Percentiles rank a stretch among this genome's conserved stretches.
Conservation (phyloP, 2,329 filamentous ascomycete species). For the Escovopsis sp. region DNA sequence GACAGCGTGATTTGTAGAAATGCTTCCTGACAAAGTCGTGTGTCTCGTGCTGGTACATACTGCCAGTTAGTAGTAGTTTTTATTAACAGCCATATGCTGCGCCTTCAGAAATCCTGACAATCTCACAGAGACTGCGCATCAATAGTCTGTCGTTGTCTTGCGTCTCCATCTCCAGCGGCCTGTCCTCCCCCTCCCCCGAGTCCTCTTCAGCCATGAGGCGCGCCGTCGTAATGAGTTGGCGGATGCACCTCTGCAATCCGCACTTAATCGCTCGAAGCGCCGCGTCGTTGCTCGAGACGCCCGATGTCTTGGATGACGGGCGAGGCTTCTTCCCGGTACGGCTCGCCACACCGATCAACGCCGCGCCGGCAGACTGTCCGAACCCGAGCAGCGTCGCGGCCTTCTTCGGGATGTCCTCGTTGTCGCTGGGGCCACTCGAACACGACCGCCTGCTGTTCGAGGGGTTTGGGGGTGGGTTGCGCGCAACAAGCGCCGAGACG, state of each 20-base stretch:
- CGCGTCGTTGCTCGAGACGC: constrained; percentile 14
- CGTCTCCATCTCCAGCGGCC: constrained; percentile 15
- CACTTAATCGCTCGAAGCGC: constrained; percentile 31
- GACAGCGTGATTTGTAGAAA: too few species aligned
- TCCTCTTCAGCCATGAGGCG: constrained; percentile 17
- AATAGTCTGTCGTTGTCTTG: constrained; percentile 22
- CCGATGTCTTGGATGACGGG: constrained; percentile 11
- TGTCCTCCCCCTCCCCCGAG: constrained; percentile 14
- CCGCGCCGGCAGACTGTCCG: constrained; percentile 11
- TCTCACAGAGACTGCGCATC: constrained; percentile 27
- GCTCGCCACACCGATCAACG: constrained; percentile 9
- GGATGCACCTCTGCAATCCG: constrained; percentile 36
- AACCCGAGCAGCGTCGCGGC: constrained; percentile 38
- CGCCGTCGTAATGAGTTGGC: constrained; percentile 34
- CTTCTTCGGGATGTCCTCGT: constrained; percentile 32
- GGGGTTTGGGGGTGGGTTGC: constrained; percentile 8
- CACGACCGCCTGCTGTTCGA: constrained; percentile 4
- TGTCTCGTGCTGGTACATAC: too few species aligned
- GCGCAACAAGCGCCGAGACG: constrained; percentile 23
- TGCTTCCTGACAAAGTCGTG: too few species aligned
- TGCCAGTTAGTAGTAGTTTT: not conserved
- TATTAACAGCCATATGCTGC: not conserved
- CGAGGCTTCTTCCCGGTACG: constrained; percentile 11
- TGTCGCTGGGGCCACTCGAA: constrained; percentile 11
- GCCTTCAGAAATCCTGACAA: constrained; percentile 25